These are phyloP conservation scores for Neofusicoccum kwambonambiense DNA, from an alignment of 2,329 filamentous ascomycete species.

Conservation along the genomic window DNA sequence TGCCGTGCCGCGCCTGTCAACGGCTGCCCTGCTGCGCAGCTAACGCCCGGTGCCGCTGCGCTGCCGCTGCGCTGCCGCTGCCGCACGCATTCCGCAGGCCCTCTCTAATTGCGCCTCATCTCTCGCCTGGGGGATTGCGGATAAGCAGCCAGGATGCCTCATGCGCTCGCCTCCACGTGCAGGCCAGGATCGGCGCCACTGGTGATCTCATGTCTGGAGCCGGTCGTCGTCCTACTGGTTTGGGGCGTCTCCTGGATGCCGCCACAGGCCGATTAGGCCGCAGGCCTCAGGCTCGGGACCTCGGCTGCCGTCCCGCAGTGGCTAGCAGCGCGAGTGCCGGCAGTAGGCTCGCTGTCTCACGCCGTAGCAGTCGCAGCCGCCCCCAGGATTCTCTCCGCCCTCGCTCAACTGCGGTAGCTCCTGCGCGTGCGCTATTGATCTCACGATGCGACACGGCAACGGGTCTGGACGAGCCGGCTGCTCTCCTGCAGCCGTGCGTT, in stretches of 20 bases:
- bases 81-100: not conserved
- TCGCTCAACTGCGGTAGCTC: constrained; percentile 1
- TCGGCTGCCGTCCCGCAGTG: constrained; percentile 6
- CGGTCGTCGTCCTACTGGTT: not conserved
- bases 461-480: not conserved
- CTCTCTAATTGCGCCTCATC: not conserved
- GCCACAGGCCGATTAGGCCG: not conserved
- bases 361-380: not conserved
- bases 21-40: not conserved
- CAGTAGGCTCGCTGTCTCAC: not conserved
- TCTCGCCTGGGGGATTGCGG: not conserved
- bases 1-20: not conserved
- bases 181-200: constrained; percentile 5
- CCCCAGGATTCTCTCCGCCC: not conserved
- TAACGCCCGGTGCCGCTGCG: not conserved
- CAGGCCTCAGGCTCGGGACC: not conserved
- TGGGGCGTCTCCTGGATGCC: not conserved
- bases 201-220: not conserved
- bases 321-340: not conserved
- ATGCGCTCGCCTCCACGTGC: not conserved
- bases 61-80: not conserved
- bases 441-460: too few species aligned
- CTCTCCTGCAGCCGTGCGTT: not conserved
- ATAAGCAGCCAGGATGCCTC: not conserved
- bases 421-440: not conserved